A percentile compares a stretch with the other conserved stretches of the same genome.
phyloP scores from a whole-genome alignment of 352 stramenopile genomes.

The Pythium brachiatum region DNA sequence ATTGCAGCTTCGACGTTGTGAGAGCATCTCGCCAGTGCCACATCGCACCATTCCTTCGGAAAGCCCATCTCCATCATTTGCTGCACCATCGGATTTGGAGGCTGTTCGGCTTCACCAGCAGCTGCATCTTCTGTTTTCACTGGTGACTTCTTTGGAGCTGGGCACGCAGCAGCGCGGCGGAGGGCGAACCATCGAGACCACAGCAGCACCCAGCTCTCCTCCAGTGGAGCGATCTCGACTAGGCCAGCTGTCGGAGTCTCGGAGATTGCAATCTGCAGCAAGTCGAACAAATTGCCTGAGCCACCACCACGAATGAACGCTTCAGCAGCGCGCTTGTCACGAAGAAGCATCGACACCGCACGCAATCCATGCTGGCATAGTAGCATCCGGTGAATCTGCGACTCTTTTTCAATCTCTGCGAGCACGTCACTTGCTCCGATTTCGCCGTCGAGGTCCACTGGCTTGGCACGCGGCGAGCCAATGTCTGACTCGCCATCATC shows the following conservation, averaged over 20 bases:
- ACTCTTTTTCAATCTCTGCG: constrained; percentile 77
- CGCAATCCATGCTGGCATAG: constrained; percentile 78
- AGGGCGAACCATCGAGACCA: constrained; percentile 77
- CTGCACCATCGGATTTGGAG: constrained; percentile 72
- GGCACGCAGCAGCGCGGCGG: constrained; percentile 43
- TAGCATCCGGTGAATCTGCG: constrained; percentile 68
- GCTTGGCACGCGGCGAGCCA: constrained; percentile 9
- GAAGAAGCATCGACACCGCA: constrained; percentile 64
- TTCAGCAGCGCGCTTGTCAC: constrained; percentile 59
- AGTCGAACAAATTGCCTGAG: constrained; percentile 50
- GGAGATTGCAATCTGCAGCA: constrained; percentile 67
- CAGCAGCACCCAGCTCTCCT: constrained; percentile 78
- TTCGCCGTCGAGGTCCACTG: constrained; percentile 10
- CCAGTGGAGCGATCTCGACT: constrained; percentile 66
- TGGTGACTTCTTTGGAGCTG: constrained; percentile 29
- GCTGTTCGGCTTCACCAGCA: constrained; percentile 27
- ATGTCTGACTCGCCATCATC: constrained; percentile 54
- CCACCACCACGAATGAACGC: constrained; percentile 64
- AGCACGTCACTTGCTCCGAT: constrained; percentile 52
- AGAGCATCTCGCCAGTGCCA: constrained; percentile 79
- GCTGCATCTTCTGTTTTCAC: constrained; percentile 33
- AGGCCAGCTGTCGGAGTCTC: constrained; percentile 69
- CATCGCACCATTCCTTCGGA: constrained; percentile 90
- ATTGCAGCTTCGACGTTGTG: constrained; percentile 90
- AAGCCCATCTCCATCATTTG: constrained; percentile 95